Conservation (phyloP, 345 rosid genomes). For the Ceriops tagal region DNA sequence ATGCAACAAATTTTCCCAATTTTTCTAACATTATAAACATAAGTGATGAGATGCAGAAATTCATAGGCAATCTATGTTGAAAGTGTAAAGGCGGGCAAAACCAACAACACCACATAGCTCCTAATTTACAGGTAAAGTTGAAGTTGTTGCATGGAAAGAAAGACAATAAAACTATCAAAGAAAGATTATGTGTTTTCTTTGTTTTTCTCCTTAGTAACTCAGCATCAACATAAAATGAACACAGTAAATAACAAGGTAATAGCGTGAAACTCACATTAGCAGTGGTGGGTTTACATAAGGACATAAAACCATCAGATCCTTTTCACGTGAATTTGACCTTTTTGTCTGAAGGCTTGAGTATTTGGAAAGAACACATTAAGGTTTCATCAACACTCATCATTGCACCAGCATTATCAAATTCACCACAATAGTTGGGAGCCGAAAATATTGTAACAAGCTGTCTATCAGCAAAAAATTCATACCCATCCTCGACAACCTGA, state of each 20-base stretch:
- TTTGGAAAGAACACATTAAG: conserved; percentile 91
- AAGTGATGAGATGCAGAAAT: no score
- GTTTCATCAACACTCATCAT: conserved; percentile 94
- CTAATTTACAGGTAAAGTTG: neutral
- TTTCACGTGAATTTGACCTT: conserved; percentile 41
- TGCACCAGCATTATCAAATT: conserved; percentile 91
- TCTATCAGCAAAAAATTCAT: conserved; percentile 85
- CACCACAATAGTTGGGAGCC: conserved; percentile 93
- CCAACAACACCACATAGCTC: neutral
- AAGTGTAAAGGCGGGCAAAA: no score
- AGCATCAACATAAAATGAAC: neutral
- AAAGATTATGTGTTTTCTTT: no score
- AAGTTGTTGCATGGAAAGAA: neutral
- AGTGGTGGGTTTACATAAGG: conserved; percentile 10
- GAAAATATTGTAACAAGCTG: conserved; percentile 86
- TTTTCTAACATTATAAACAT: no score
- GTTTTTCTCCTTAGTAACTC: no score
- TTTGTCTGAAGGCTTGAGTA: conserved; percentile 76
- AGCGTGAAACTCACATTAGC: conserved; percentile 25
- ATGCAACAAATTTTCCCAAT: no score
- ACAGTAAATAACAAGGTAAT: neutral
- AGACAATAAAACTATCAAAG: neutral
- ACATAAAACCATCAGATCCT: conserved; percentile 4
- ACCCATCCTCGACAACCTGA: conserved; percentile 94
- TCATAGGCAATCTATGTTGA: no score